Evolutionary conservation across 192 early-diverging fungal species (phyloP).

Genomic region (Funneliformis geosporum): DNA sequence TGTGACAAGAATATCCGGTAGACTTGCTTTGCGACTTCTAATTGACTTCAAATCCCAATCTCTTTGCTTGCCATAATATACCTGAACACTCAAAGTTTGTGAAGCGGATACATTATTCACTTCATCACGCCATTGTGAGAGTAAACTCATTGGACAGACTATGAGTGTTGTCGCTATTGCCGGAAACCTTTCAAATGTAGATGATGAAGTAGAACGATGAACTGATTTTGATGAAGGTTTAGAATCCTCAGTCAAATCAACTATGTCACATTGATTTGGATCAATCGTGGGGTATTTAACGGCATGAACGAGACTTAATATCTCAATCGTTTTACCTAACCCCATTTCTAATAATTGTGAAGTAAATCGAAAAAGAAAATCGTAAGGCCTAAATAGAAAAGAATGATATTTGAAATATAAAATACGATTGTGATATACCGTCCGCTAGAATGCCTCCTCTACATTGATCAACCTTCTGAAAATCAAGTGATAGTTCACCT

Average conservation of each 20-base stretch:
- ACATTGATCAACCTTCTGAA: conserved; percentile 49
- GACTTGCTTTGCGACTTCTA: neutral
- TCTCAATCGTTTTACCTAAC: conserved; percentile 62
- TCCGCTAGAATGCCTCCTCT: conserved; percentile 60
- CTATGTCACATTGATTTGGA: conserved; percentile 10
- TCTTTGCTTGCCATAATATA: conserved; percentile 49
- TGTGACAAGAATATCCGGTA: conserved; percentile 52
- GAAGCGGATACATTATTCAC: conserved; percentile 41
- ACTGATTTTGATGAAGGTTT: conserved; percentile 1
- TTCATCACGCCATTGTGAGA: conserved; percentile 59
- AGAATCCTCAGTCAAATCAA: neutral
- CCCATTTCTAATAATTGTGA: conserved; percentile 51
- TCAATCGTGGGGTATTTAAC: conserved; percentile 36
- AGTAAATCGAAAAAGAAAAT: neutral
- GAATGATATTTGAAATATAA: neutral
- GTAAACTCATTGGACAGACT: conserved; percentile 55
- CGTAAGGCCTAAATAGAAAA: neutral
- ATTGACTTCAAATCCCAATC: conserved; percentile 32
- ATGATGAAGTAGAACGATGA: conserved; percentile 24
- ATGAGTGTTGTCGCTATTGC: conserved; percentile 52
- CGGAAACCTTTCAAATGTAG: neutral
- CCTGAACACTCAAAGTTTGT: conserved; percentile 42
- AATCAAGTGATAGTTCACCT: conserved; percentile 49
- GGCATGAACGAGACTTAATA: conserved; percentile 55
- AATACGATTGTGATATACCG: conserved; percentile 8